These are phyloP conservation scores for Lactarius pseudohatsudake DNA, from an alignment of 768 basidiomycete genomes.

Conservation along the genomic window DNA sequence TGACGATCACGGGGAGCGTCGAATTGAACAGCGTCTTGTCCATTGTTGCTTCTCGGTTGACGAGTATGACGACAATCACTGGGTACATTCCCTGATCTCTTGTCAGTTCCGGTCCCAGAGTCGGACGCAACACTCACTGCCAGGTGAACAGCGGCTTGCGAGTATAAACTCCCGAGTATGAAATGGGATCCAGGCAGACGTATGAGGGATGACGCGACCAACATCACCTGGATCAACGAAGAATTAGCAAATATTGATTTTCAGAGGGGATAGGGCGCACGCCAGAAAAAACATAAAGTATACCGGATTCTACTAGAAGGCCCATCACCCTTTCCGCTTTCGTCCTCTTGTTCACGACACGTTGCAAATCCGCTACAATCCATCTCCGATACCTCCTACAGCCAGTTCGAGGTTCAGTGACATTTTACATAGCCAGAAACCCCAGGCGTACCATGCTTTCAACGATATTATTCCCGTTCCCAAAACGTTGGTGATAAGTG, in stretches of 20 bases:
- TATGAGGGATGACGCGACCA: not conserved
- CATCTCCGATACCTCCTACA: not conserved
- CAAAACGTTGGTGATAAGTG: conserved; percentile 4
- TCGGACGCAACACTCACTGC: not conserved
- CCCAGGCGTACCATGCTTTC: conserved; percentile 1
- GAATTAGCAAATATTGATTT: not conserved
- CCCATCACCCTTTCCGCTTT: not conserved
- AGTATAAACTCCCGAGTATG: not conserved
- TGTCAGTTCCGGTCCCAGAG: not conserved
- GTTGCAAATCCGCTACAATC: not conserved
- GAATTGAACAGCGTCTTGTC: not conserved
- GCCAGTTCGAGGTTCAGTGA: too few species aligned
- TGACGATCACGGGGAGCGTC: not conserved
- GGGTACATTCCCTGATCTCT: not conserved
- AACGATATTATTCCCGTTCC: not conserved
- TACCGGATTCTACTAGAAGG: conserved; percentile 1
- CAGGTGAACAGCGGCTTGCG: not conserved
- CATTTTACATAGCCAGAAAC: not conserved
- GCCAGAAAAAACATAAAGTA: not conserved
- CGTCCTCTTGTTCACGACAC: not conserved
- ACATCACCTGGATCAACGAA: not conserved
- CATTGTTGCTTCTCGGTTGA: not conserved
- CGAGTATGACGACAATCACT: not conserved
- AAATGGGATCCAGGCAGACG: not conserved
- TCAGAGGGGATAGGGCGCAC: not conserved